These are phyloP conservation scores for Trypanosoma boissoni DNA, from an alignment of 208 protist species.

Conservation along the genomic window DNA sequence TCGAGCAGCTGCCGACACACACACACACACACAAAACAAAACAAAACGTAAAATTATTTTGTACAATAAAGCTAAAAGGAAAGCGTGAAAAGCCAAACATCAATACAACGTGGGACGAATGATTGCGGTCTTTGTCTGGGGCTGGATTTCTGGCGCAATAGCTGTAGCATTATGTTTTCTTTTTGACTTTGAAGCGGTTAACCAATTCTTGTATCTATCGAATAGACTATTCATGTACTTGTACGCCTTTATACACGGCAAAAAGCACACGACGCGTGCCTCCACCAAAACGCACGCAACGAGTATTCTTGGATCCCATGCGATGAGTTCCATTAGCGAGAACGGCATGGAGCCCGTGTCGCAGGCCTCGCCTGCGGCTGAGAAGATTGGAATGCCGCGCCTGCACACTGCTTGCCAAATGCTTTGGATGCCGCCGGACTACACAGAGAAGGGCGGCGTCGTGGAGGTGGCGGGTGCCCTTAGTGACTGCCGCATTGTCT, in stretches of 20 bases:
- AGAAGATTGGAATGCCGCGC: no score
- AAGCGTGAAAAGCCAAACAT: no score
- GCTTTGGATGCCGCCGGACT: no score
- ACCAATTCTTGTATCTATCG: conserved; percentile 21
- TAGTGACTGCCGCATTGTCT: conserved; percentile 33
- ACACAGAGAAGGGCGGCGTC: no score
- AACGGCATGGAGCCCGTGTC: conserved; percentile 15
- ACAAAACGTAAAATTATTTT: no score
- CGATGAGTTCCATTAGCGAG: no score
- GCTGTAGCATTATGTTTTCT: conserved; percentile 43
- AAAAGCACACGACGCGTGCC: not conserved
- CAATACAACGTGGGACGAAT: no score
- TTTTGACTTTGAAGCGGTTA: conserved; percentile 43
- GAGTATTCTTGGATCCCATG: no score
- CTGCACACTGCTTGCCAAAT: no score
- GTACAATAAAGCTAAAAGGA: no score
- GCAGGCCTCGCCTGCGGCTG: conserved; percentile 6
- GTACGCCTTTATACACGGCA: not conserved
- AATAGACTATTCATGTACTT: conserved; percentile 18
- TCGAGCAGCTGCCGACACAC: no score
- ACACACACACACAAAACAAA: no score
- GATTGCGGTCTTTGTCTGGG: conserved; percentile 39
- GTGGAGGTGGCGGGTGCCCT: conserved; percentile 24
- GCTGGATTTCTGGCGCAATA: conserved; percentile 45
- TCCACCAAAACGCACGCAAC: not conserved